Evolutionary conservation across 345 rosid genomes (phyloP).

Genomic region (Ceriops decandra): DNA sequence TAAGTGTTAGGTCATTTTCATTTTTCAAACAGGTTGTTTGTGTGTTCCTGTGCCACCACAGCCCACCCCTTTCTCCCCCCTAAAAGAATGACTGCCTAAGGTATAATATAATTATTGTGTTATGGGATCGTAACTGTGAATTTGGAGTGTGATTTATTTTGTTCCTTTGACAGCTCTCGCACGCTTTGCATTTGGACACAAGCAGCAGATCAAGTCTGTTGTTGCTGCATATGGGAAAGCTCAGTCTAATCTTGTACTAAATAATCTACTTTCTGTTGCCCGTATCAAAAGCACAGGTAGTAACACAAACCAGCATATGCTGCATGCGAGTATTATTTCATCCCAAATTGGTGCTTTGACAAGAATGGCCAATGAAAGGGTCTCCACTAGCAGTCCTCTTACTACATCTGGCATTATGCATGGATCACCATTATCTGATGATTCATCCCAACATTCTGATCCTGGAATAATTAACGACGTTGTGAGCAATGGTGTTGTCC

Average conservation of each 20-base stretch:
- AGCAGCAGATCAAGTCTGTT: slow-evolving; percentile 78
- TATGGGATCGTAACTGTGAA: slow-evolving; percentile 7
- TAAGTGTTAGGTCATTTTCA: neutral
- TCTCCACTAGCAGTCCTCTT: slow-evolving; percentile 82
- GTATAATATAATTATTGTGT: too few relatives aligned
- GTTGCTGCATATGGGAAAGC: slow-evolving; percentile 89
- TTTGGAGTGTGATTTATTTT: slow-evolving; percentile 21
- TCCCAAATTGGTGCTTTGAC: slow-evolving; percentile 71
- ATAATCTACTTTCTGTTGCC: slow-evolving; percentile 77
- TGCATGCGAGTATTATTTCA: slow-evolving; percentile 53
- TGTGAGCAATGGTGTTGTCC: slow-evolving; percentile 70
- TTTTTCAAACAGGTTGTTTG: neutral
- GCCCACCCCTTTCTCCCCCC: too few relatives aligned
- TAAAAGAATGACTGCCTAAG: too few relatives aligned
- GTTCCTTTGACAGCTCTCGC: slow-evolving; percentile 66
- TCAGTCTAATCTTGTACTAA: slow-evolving; percentile 69
- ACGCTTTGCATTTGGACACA: slow-evolving; percentile 94
- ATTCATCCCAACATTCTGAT: slow-evolving; percentile 94
- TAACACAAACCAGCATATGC: slow-evolving; percentile 31
- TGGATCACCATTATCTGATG: slow-evolving; percentile 96
- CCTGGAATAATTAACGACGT: slow-evolving; percentile 71
- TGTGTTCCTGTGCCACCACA: too few relatives aligned
- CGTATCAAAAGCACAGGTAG: slow-evolving; percentile 66
- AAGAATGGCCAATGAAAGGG: slow-evolving; percentile 72
- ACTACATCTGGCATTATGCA: slow-evolving; percentile 80